Conservation (phyloP, 345 rosid genomes). For the Reutealis trisperma region DNA sequence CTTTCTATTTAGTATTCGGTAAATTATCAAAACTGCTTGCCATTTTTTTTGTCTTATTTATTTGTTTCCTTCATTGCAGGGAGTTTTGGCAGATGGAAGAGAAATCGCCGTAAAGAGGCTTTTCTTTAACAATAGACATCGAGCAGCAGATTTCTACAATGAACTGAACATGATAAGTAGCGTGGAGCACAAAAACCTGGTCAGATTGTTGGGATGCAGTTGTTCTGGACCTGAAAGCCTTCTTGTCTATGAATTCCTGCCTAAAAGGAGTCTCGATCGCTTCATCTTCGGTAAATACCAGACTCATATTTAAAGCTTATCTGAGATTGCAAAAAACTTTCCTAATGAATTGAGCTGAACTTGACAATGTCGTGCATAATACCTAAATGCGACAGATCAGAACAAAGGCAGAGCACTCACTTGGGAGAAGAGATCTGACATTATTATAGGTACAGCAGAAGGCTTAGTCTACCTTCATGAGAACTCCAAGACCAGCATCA, state of each 20-base stretch:
- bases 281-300: conserved; percentile 66
- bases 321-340: conserved; percentile 1
- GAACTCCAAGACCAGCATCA: conserved; percentile 63
- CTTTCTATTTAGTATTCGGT: not conserved
- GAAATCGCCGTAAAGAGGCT: conserved; percentile 93
- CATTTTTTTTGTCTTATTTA: not conserved
- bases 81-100: conserved; percentile 81
- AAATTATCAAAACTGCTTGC: not conserved
- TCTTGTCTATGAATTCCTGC: conserved; percentile 81
- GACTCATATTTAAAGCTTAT: conserved; percentile 5
- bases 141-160: conserved; percentile 90
- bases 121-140: conserved; percentile 84
- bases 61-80: conserved; percentile 40
- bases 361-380: not conserved
- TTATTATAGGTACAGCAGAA: conserved; percentile 79
- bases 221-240: conserved; percentile 96
- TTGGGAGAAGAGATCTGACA: conserved; percentile 68
- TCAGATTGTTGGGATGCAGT: conserved; percentile 85
- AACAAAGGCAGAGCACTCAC: conserved; percentile 58
- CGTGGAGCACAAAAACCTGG: conserved; percentile 91
- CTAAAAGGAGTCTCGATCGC: conserved; percentile 81
- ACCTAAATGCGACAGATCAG: conserved; percentile 50
- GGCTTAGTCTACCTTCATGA: conserved; percentile 86
- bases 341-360: not conserved
- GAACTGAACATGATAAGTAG: conserved; percentile 88